These are phyloP conservation scores for Talaromyces rugulosus DNA, from an alignment of 2,329 filamentous ascomycete genomes.

Conservation along the genomic window DNA sequence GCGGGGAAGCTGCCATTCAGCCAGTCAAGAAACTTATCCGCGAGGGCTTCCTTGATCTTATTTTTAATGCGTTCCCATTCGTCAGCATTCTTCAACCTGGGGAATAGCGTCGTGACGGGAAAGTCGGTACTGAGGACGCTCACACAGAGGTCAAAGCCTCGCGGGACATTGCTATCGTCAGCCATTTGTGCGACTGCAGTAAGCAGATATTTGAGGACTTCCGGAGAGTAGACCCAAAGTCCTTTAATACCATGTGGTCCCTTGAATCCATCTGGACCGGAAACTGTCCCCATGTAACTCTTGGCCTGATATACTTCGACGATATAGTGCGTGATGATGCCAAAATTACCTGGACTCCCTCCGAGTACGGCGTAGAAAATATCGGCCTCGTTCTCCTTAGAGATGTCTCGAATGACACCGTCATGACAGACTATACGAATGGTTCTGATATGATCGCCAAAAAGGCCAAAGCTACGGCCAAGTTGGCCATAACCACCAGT, in stretches of 20 bases:
- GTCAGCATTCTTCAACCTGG: constrained; percentile 25
- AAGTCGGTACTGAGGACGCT: constrained; percentile 44
- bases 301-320: constrained; percentile 37
- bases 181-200: constrained; percentile 42
- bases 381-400: constrained; percentile 21
- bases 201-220: constrained; percentile 37
- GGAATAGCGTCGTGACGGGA: constrained; percentile 32
- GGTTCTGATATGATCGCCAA: constrained; percentile 26
- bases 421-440: constrained; percentile 27
- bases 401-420: constrained; percentile 22
- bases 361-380: constrained; percentile 29
- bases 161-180: constrained; percentile 40
- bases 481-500: constrained; percentile 49
- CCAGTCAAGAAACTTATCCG: too few relatives aligned
- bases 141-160: constrained; percentile 47
- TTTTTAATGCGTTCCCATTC: constrained; percentile 31
- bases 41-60: too few relatives aligned
- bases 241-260: constrained; percentile 43
- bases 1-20: constrained; percentile 8
- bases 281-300: constrained; percentile 22
- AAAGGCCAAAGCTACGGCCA: constrained; percentile 40
- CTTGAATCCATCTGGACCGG: constrained; percentile 3
- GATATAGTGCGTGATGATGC: constrained; percentile 29
- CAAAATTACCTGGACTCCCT: constrained; percentile 31
- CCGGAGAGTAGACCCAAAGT: constrained; percentile 38